Evolutionary conservation across 2,329 filamentous ascomycete species (phyloP), one percentile per base, ranked within the genome.

Genomic region (Ophiosphaerella korrae): DNA sequence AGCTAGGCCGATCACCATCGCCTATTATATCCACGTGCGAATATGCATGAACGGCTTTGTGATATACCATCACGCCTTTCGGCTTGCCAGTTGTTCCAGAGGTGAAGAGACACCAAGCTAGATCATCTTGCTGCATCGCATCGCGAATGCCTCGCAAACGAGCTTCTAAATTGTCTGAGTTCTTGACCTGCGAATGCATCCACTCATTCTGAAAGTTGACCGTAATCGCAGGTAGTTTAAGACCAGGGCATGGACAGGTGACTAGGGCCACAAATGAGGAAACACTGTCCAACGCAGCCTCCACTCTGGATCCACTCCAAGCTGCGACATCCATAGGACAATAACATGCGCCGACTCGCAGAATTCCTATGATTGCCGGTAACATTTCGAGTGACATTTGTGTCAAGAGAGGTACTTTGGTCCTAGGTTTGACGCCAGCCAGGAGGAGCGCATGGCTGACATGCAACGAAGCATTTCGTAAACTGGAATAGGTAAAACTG

Each of bases 31-130:
- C 26, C 11, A 33, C 31, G 7, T 32, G 14, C 3, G 37, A n/a
- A 16, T 41, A 37, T 26, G 26, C 42, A 14, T 34, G 29, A 11
- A 42, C 24, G 34, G 5, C 51, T 34, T 24, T 39, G 32, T 60
- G 49, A 21, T 45, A 41, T 32, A 58, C 45, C 42, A 53, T 47
- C 11, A 57, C 53, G 5, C 60, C 60, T 41, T 64, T 64, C 9
- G 60, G 60, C 24, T 55, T 52, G 11, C 60, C 60, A 9, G 60
- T 64, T 9, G 53, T 58, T 3, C 60, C 57, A 33, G 54, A 58
- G 2, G 60, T 64, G 48, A 58, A 62, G 29, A 60, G 51, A n/a
- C 52, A 46, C 24, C 52, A 63, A 13, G 43, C 48, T 12, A 55
- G 48, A 39, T 42, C 14, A 26, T 48, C 36, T 5, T 23, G 13